Evolutionary conservation across 495 filamentous ascomycete species (phyloP).

Genomic region (Echria macrotheca): DNA sequence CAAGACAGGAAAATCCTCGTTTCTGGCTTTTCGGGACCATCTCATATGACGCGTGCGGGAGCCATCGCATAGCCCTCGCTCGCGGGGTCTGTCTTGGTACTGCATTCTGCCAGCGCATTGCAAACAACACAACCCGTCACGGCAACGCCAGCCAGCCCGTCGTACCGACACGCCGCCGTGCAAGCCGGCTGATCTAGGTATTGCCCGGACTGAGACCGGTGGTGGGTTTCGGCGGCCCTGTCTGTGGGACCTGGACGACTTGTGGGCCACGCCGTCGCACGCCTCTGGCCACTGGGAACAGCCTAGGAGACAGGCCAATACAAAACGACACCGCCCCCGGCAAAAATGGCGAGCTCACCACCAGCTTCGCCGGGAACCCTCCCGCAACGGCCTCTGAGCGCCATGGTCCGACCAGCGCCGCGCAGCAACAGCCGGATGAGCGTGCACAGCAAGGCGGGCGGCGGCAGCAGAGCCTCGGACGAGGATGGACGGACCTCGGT

Average conservation of each 20-base stretch:
- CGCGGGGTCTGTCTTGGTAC: slow-evolving; percentile 17
- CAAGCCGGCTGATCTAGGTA: background rate
- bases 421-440: slow-evolving; percentile 89
- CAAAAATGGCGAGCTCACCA: slow-evolving; percentile 51
- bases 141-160: slow-evolving; percentile 1
- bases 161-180: background rate
- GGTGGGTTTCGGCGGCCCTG: slow-evolving; percentile 8
- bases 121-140: slow-evolving; percentile 11
- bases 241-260: background rate
- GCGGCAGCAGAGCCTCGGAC: slow-evolving; percentile 82
- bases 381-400: slow-evolving; percentile 74
- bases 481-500: slow-evolving; percentile 95
- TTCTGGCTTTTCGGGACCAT: slow-evolving; percentile 7
- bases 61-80: slow-evolving; percentile 22
- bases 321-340: slow-evolving; percentile 15
- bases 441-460: slow-evolving; percentile 71
- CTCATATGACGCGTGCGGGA: slow-evolving; percentile 26
- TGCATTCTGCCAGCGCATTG: slow-evolving; percentile 7
- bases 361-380: slow-evolving; percentile 46
- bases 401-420: slow-evolving; percentile 68
- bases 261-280: slow-evolving; percentile 9
- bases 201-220: slow-evolving; percentile 1
- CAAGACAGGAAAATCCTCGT: slow-evolving; percentile 19
- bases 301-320: too few relatives aligned
- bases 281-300: slow-evolving; percentile 1